Evolutionary conservation across 2,329 filamentous ascomycete species (phyloP).

Genomic region (Botrytis squamosa): DNA sequence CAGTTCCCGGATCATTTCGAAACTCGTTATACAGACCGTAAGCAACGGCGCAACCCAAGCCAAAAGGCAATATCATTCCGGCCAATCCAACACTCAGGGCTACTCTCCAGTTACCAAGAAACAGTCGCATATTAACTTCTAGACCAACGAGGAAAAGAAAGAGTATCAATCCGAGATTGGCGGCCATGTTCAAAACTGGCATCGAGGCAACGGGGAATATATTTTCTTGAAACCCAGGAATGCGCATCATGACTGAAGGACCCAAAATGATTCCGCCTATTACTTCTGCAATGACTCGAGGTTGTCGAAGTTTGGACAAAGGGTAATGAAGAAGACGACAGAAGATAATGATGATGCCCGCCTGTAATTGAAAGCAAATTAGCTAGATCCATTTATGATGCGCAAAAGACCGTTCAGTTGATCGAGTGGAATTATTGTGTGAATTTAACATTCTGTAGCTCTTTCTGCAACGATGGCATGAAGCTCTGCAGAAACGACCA

Average conservation of each 20-base stretch:
- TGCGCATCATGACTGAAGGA: slow-evolving; percentile 83
- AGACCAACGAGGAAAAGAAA: slow-evolving; percentile 87
- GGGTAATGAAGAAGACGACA: slow-evolving; percentile 75
- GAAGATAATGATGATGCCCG: slow-evolving; percentile 71
- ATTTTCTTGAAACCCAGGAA: slow-evolving; percentile 70
- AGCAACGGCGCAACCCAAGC: slow-evolving; percentile 74
- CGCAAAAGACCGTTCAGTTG: background rate
- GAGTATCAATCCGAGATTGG: slow-evolving; percentile 79
- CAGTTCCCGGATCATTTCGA: slow-evolving; percentile 45
- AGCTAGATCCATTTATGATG: background rate
- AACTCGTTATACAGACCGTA: slow-evolving; percentile 80
- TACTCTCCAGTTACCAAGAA: slow-evolving; percentile 76
- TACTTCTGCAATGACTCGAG: slow-evolving; percentile 80
- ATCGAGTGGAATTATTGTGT: background rate
- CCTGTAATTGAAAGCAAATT: slow-evolving; percentile 44
- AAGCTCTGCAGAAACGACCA: background rate
- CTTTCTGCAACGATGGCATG: background rate
- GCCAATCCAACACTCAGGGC: slow-evolving; percentile 74
- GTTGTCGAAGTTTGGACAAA: slow-evolving; percentile 73
- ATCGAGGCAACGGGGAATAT: slow-evolving; percentile 79
- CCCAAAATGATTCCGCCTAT: slow-evolving; percentile 82
- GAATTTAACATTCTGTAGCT: background rate
- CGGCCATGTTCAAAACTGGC: slow-evolving; percentile 71
- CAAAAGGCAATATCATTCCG: slow-evolving; percentile 82
- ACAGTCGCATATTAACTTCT: slow-evolving; percentile 78